Base-by-base conservation (phyloP, 2,329 filamentous ascomycete genomes). In the Trichoderma aggressivum region DNA sequence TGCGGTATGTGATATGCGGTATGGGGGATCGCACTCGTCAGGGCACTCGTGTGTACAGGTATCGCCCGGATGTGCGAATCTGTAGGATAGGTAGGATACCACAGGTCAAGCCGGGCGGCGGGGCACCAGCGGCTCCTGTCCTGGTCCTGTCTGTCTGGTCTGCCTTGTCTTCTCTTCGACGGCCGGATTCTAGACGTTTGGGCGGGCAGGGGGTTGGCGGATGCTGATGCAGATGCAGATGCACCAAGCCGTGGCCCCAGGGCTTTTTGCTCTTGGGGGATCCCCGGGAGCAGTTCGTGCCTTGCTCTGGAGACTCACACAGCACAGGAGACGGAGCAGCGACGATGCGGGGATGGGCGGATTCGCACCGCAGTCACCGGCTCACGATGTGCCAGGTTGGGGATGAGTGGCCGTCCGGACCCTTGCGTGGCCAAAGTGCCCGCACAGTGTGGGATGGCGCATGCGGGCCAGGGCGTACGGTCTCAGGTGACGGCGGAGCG, bases 381-480 rank as follows among this genome's bases (percentile, higher is more conserved):
- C 64, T 53, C 10, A 53, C 47, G 47, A 53, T 53, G 10, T 50
- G 63, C 62, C 32, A 58, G 34, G 64, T 47, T 67, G 64, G 64
- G 43, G 34, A 59, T 47, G 64, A 58, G 34, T 67, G 64, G 64
- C 7, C 32, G 62, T n/a, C n/a, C n/a, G 63, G 63, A 53, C 30
- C 50, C 43, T 34, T 64, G 62, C 43, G 47, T 24, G 43, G 62
- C 43, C 50, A 36, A 67, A 55, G 67, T 70, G 59, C 59, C 67
- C 58, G 67, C 67, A 70, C 67, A 63, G 67, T 70, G 26, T 18
- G 47, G 21, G 59, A 30, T 70, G 60, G 66, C 56, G 61, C 43
- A 62, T 55, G 58, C 32, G 32, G 30, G 10, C 24, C 4, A 7
- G 47, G 12, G 21, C 34, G 58, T 50, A 70, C 67, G 30, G 67